phyloP scores from a whole-genome alignment of 2,329 filamentous ascomycete genomes.

The Aspergillus felis region DNA sequence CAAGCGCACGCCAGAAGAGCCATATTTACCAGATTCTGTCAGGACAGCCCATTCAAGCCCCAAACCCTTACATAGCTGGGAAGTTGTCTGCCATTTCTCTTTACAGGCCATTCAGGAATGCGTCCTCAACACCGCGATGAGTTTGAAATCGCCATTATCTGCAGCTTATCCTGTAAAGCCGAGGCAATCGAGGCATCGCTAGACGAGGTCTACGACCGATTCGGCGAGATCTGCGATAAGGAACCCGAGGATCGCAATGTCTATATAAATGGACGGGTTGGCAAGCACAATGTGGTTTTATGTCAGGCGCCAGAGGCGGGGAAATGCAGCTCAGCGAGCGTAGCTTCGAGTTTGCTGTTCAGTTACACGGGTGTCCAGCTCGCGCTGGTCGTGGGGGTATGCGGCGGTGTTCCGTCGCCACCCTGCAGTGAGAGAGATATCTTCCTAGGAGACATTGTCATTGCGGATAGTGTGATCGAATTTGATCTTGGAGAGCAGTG shows the following conservation, averaged over 20 bases:
- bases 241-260: too few species aligned
- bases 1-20: too few species aligned
- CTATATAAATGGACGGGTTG: neutral
- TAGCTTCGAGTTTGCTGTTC: neutral
- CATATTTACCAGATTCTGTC: too few species aligned
- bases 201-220: neutral
- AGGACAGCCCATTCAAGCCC: too few species aligned
- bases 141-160: slow-evolving; percentile 4
- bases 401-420: slow-evolving; percentile 1
- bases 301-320: neutral
- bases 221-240: too few species aligned
- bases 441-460: too few species aligned
- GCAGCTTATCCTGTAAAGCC: slow-evolving; percentile 1
- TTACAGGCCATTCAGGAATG: neutral
- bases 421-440: too few species aligned
- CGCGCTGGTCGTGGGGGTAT: slow-evolving; percentile 3
- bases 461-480: too few species aligned
- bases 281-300: slow-evolving; percentile 4
- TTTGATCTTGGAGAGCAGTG: too few species aligned
- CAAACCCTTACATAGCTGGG: too few species aligned
- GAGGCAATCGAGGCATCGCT: slow-evolving; percentile 3
- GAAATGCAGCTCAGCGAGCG: neutral
- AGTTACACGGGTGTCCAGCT: slow-evolving; percentile 4
- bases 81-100: too few species aligned
- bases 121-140: slow-evolving; percentile 4